Conservation (phyloP, 345 rosid species). For the Bruguiera sexangula region DNA sequence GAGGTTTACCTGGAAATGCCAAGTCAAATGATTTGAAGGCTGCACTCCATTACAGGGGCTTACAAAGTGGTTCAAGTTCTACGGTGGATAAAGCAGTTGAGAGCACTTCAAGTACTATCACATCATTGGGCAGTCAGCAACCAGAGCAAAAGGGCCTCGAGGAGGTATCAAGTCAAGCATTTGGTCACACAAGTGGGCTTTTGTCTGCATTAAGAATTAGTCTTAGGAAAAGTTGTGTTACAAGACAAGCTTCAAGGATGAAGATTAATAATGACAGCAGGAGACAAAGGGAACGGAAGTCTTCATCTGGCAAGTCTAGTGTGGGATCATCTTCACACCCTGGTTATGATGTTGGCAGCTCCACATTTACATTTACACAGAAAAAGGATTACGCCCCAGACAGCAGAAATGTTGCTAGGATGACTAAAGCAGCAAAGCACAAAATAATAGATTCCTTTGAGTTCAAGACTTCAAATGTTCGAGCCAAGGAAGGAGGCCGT, state of each 20-base stretch:
- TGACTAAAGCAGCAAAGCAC: slow-evolving; percentile 24
- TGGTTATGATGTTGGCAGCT: slow-evolving; percentile 14
- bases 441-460: slow-evolving; percentile 24
- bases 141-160: slow-evolving; percentile 22
- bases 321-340: slow-evolving; percentile 45
- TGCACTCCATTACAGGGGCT: neutral
- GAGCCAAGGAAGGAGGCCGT: slow-evolving; percentile 9
- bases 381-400: slow-evolving; percentile 41
- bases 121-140: slow-evolving; percentile 35
- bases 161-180: slow-evolving; percentile 37
- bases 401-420: slow-evolving; percentile 37
- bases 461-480: slow-evolving; percentile 9
- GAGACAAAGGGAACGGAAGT: slow-evolving; percentile 27
- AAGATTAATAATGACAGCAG: slow-evolving; percentile 24
- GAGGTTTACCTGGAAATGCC: slow-evolving; percentile 13
- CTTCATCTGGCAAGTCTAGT: slow-evolving; percentile 50
- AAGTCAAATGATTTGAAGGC: slow-evolving; percentile 18
- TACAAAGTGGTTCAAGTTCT: slow-evolving; percentile 20
- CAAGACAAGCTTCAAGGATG: slow-evolving; percentile 53
- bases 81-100: slow-evolving; percentile 18
- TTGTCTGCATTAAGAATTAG: slow-evolving; percentile 35
- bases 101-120: slow-evolving; percentile 36
- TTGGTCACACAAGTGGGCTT: slow-evolving; percentile 36
- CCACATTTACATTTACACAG: slow-evolving; percentile 12
- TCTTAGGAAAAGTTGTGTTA: slow-evolving; percentile 49